These are phyloP conservation scores for Cyanodermella asteris DNA, from an alignment of 2,329 filamentous ascomycete genomes.

Conservation along the genomic window DNA sequence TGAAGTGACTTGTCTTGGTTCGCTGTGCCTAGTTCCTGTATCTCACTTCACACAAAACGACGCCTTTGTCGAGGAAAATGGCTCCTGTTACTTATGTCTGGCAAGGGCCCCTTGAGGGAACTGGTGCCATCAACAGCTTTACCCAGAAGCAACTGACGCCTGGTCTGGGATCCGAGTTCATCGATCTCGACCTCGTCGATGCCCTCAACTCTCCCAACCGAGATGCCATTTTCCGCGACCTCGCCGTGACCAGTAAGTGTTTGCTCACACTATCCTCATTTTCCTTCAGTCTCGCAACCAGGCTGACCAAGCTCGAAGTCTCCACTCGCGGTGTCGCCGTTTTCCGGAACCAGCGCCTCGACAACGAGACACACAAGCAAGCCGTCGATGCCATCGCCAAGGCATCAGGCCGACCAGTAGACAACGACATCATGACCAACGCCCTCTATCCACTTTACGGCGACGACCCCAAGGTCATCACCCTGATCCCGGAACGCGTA, in stretches of 20 bases:
- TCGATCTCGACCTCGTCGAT: slow-evolving; percentile 15
- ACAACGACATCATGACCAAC: slow-evolving; percentile 38
- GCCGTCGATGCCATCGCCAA: slow-evolving; percentile 38
- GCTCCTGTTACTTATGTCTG: too few species aligned
- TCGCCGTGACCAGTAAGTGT: slow-evolving; percentile 12
- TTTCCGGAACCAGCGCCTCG: slow-evolving; percentile 24
- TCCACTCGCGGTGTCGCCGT: slow-evolving; percentile 32
- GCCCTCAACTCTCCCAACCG: slow-evolving; percentile 14
- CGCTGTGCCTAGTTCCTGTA: too few species aligned
- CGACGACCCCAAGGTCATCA: slow-evolving; percentile 38
- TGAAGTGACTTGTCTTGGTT: too few species aligned
- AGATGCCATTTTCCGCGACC: slow-evolving; percentile 17
- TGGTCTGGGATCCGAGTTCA: slow-evolving; percentile 28
- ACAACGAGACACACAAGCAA: slow-evolving; percentile 30
- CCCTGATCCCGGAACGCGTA: slow-evolving; percentile 35
- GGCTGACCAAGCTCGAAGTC: slow-evolving; percentile 14
- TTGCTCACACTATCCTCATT: neutral
- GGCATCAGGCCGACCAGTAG: slow-evolving; percentile 34
- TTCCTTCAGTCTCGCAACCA: neutral
- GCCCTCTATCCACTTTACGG: slow-evolving; percentile 32
- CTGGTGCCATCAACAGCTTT: too few species aligned
- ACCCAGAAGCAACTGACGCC: slow-evolving; percentile 17
- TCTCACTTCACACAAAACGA: too few species aligned
- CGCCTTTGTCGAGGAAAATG: too few species aligned
- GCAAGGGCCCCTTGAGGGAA: too few species aligned